phyloP scores from a whole-genome alignment of 2,329 filamentous ascomycete species.

The Fusarium hostae region DNA sequence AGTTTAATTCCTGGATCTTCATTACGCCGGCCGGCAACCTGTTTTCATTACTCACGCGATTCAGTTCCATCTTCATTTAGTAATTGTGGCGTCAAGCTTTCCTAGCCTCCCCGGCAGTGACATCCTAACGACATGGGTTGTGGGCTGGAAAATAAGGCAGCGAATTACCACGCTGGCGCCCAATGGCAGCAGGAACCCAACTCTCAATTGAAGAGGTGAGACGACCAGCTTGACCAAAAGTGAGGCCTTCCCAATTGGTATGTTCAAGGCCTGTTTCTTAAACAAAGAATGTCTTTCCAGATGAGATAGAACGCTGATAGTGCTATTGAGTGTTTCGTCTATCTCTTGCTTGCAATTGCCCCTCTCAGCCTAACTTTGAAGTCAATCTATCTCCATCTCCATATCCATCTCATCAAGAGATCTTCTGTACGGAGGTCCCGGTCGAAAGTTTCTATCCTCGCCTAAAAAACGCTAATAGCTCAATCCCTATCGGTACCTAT shows the following conservation, averaged over 20 bases:
- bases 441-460: too few relatives aligned
- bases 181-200: background rate
- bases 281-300: background rate
- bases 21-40: background rate
- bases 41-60: background rate
- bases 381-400: too few relatives aligned
- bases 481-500: too few relatives aligned
- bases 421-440: too few relatives aligned
- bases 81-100: background rate
- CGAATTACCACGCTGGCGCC: background rate
- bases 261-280: too few relatives aligned
- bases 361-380: too few relatives aligned
- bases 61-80: background rate
- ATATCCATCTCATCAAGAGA: background rate
- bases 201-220: background rate
- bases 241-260: background rate
- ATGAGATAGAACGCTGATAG: background rate
- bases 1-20: background rate
- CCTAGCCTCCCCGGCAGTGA: background rate
- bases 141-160: background rate
- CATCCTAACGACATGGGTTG: background rate
- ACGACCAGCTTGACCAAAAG: background rate
- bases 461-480: too few relatives aligned
- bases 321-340: background rate
- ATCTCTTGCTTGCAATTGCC: fast-evolving